Percentiles rank a stretch among this genome's conserved stretches.
These are phyloP conservation scores for Ceratobasidium sp. DNA, from an alignment of 1,284 basidiomycete species.

Conservation along the genomic window DNA sequence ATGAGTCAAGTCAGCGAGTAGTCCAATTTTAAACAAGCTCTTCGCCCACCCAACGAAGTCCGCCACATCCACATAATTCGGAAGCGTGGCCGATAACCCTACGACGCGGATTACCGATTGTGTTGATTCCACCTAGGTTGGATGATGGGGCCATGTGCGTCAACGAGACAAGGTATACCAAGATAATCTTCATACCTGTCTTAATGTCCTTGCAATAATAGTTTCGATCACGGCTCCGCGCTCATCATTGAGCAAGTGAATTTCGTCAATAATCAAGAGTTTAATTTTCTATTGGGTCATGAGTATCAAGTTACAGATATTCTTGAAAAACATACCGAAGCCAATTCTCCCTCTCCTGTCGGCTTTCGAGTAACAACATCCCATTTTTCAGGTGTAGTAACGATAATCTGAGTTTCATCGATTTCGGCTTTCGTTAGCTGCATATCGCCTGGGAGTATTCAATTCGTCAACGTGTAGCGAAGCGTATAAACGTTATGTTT, in stretches of 20 bases:
- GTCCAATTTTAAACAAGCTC: not conserved
- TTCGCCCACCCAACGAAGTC: slow-evolving; percentile 84
- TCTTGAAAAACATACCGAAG: slow-evolving; percentile 69
- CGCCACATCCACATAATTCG: slow-evolving; percentile 97
- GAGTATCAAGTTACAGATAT: not conserved
- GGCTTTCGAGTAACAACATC: slow-evolving; percentile 99
- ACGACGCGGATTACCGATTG: slow-evolving; percentile 99
- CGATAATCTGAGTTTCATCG: slow-evolving; percentile 95
- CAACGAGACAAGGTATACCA: slow-evolving; percentile 2
- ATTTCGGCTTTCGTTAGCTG: slow-evolving; percentile 96
- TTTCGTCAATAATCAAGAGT: slow-evolving; percentile 97
- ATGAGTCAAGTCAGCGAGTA: slow-evolving; percentile 47
- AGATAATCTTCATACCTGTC: slow-evolving; percentile 68
- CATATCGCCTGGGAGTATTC: slow-evolving; percentile 82
- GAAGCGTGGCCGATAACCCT: slow-evolving; percentile 89
- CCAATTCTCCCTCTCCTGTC: slow-evolving; percentile 94
- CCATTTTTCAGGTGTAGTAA: slow-evolving; percentile 99
- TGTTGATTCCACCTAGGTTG: slow-evolving; percentile 85
- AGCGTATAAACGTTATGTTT: slow-evolving; percentile 1
- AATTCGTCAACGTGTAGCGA: slow-evolving; percentile 35
- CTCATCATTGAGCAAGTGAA: slow-evolving; percentile 97
- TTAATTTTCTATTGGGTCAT: slow-evolving; percentile 76
- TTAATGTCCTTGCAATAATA: slow-evolving; percentile 94
- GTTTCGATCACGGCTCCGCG: slow-evolving; percentile 99
- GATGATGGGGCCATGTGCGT: not conserved